Conservation (phyloP, 1,284 basidiomycete species). For the Papiliotrema flavescens region DNA sequence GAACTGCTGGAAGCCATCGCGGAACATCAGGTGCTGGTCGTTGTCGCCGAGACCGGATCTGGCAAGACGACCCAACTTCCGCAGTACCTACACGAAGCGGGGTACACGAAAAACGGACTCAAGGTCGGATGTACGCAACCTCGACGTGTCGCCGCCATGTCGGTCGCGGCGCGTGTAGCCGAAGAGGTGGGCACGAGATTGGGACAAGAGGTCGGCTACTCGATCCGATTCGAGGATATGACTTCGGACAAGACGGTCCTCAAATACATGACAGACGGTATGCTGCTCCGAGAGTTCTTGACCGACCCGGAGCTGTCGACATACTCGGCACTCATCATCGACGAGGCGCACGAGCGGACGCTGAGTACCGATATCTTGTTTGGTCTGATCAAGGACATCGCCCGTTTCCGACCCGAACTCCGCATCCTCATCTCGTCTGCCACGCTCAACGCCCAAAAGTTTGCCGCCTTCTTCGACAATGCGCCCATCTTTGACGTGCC, state of each 20-base stretch:
- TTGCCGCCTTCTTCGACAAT: conserved; percentile 90
- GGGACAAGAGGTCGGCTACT: conserved; percentile 96
- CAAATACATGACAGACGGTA: conserved; percentile 98
- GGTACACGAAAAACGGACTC: conserved; percentile 80
- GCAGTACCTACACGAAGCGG: conserved; percentile 96
- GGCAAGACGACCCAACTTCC: conserved; percentile 98
- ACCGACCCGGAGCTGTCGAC: conserved; percentile 92
- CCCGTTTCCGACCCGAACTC: conserved; percentile 90
- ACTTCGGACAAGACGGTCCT: conserved; percentile 96
- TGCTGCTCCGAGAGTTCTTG: conserved; percentile 93
- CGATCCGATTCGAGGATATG: conserved; percentile 98
- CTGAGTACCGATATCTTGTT: conserved; percentile 95
- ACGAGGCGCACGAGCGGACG: conserved; percentile 94
- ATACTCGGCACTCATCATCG: conserved; percentile 89
- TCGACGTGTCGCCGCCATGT: conserved; percentile 98
- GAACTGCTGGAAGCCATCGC: conserved; percentile 83
- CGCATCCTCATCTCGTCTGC: conserved; percentile 88
- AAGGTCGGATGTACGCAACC: conserved; percentile 98
- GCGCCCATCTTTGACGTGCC: conserved; percentile 94
- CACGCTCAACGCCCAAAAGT: conserved; percentile 95
- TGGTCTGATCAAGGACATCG: conserved; percentile 96
- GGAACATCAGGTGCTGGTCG: conserved; percentile 86
- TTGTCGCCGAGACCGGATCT: conserved; percentile 90
- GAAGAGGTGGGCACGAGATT: conserved; percentile 97
- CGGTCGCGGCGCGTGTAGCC: conserved; percentile 95